phyloP scores from a whole-genome alignment of 2,329 filamentous ascomycete species.

The Aspergillus intermedius region DNA sequence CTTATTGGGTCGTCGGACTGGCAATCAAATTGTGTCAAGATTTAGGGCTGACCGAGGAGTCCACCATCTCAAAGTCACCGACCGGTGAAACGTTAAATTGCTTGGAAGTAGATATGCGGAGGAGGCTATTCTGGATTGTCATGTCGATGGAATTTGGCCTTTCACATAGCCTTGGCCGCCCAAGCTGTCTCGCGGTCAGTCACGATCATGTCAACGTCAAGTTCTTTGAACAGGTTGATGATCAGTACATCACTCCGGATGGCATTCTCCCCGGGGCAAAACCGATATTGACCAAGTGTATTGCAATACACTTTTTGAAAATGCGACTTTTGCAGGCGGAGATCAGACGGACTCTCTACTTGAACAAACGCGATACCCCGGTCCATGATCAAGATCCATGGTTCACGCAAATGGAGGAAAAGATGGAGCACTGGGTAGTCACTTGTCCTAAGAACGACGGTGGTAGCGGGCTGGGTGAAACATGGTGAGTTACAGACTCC shows the following conservation, averaged over 20 bases:
- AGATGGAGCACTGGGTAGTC: conserved; percentile 73
- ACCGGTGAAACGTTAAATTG: conserved; percentile 57
- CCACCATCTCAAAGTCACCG: conserved; percentile 65
- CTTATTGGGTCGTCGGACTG: conserved; percentile 88
- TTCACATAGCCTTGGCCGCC: conserved; percentile 79
- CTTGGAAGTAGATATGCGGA: conserved; percentile 79
- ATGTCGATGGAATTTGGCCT: conserved; percentile 83
- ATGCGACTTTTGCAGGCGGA: conserved; percentile 85
- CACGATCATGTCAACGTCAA: conserved; percentile 78
- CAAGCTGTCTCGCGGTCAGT: conserved; percentile 74
- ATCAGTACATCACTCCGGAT: conserved; percentile 70
- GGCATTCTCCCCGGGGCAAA: conserved; percentile 66
- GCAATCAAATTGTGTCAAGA: conserved; percentile 85
- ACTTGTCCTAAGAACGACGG: conserved; percentile 65
- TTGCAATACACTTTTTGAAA: conserved; percentile 87
- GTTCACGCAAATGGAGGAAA: conserved; percentile 73
- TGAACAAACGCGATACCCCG: conserved; percentile 71
- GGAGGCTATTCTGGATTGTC: conserved; percentile 81
- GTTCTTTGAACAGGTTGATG: conserved; percentile 76
- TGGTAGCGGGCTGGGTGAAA: conserved; percentile 65
- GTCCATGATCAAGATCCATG: conserved; percentile 76
- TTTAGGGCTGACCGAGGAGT: conserved; percentile 78
- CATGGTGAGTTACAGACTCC: conserved; percentile 57
- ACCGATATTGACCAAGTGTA: conserved; percentile 72
- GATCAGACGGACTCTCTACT: conserved; percentile 77